Evolutionary conservation across 176 grass and related monocot species (phyloP), one percentile per base, ranked within the genome.

Genomic region (Oryza glumipatula): DNA sequence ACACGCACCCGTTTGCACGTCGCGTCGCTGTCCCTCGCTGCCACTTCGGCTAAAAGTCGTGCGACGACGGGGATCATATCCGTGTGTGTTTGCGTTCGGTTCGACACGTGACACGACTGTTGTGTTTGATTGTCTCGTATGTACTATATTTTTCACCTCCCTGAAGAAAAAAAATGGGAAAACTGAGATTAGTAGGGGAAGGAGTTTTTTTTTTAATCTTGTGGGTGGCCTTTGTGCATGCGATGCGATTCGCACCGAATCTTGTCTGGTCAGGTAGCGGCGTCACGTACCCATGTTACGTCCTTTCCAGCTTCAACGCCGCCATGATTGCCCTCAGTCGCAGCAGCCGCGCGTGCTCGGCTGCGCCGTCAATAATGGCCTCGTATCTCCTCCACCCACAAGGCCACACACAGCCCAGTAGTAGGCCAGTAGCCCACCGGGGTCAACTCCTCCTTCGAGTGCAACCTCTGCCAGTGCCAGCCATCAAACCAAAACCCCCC

Each of bases 381-480:
- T 48, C 24, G 6, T 5, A 49, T 74, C 47, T 54, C 15, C 47
- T 54, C 15, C 60, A 11, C 26, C 80, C 11, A 8, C 52, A 39
- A 44, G 43, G 43, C 43, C 26, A 26, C 43, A 58, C 51, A 12
- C 49, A 56, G 0, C 35, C 35, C 35, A 36, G 35, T 36, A 36
- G 35, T 15, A 56, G 0, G 22, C 35, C 35, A 36, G 35, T 6
- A 36, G 35, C 5, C 38, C 22, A 3, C 6, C 33, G 24, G 10
- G 10, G 81, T 75, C 81, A 83, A 75, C 30, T 65, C 11, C 81
- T 22, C 70, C n/a, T 48, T 48, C 80, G 70, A 61, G 80, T 44
- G 44, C 14, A 45, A 22, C 0, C 43, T 44, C 36, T 41, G 8
- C 11, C 16, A 1, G 4, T 1, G 32, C 6, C 16, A 19, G 19